These are phyloP conservation scores for Lactarius indigo DNA, from an alignment of 768 basidiomycete species.

Conservation along the genomic window DNA sequence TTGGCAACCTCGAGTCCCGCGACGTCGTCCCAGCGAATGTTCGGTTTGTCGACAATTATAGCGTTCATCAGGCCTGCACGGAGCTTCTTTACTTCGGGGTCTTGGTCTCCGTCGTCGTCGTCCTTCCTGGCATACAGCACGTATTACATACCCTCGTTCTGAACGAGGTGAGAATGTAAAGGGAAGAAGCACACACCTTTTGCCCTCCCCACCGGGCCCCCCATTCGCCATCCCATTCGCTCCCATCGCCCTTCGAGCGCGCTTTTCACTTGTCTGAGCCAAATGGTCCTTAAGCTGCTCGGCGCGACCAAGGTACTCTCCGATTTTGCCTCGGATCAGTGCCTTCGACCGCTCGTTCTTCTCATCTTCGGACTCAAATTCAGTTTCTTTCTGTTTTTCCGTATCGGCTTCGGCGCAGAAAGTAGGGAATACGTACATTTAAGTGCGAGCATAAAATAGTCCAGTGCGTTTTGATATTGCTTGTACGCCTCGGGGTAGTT, in stretches of 20 bases:
- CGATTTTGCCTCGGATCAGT: slow-evolving; percentile 83
- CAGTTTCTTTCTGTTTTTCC: not conserved
- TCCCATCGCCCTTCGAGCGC: slow-evolving; percentile 47
- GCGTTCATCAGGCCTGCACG: slow-evolving; percentile 86
- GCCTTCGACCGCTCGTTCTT: slow-evolving; percentile 92
- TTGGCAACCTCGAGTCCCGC: slow-evolving; percentile 95
- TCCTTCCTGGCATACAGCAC: slow-evolving; percentile 35
- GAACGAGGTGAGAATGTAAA: not conserved
- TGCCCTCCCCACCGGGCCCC: slow-evolving; percentile 34
- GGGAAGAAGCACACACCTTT: slow-evolving; percentile 34
- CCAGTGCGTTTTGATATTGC: slow-evolving; percentile 90
- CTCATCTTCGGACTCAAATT: slow-evolving; percentile 52
- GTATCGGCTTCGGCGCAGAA: not conserved
- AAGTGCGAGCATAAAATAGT: slow-evolving; percentile 97
- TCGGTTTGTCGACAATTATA: slow-evolving; percentile 89
- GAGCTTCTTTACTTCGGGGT: slow-evolving; percentile 94
- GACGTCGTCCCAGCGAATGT: slow-evolving; percentile 98
- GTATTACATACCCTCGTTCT: slow-evolving; percentile 6
- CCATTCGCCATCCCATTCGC: slow-evolving; percentile 45
- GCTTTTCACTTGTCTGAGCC: slow-evolving; percentile 59
- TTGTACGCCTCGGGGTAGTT: slow-evolving; percentile 95
- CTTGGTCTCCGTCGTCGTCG: slow-evolving; percentile 67
- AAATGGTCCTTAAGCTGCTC: slow-evolving; percentile 90
- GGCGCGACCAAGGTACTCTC: slow-evolving; percentile 87
- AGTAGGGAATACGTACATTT: slow-evolving; percentile 58